Percentiles rank a stretch among this genome's conserved stretches.
Conservation (phyloP, 129 eudicot species). For the Artemisia argyi region DNA sequence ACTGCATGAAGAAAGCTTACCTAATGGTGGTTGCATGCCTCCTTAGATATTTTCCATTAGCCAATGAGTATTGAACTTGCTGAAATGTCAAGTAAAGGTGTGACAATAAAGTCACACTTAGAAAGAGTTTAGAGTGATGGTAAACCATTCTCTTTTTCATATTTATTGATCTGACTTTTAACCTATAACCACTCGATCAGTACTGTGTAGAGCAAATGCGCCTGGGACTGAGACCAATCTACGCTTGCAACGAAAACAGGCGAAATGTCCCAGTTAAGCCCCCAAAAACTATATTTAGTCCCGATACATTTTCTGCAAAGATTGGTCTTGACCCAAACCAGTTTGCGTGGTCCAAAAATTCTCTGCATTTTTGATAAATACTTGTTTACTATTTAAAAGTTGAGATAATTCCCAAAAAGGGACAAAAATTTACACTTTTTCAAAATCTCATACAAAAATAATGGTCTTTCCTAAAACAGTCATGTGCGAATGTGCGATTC, state of each 20-base stretch:
- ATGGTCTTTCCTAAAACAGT: too few relatives aligned
- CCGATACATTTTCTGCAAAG: too few relatives aligned
- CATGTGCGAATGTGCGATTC: too few relatives aligned
- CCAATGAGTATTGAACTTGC: conserved; percentile 27
- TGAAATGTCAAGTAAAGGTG: conserved; percentile 39
- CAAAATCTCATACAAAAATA: too few relatives aligned
- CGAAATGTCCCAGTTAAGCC: neutral
- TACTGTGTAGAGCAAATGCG: conserved; percentile 9
- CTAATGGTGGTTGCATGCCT: conserved; percentile 55
- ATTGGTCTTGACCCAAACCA: too few relatives aligned
- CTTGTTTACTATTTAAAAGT: too few relatives aligned
- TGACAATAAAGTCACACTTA: conserved; percentile 33
- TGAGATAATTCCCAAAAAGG: too few relatives aligned
- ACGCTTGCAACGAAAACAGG: too few relatives aligned
- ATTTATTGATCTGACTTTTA: conserved; percentile 22
- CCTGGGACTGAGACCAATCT: neutral
- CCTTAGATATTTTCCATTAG: conserved; percentile 14
- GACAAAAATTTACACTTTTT: too few relatives aligned
- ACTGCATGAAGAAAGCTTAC: conserved; percentile 46
- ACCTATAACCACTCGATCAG: conserved; percentile 18
- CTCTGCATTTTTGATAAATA: too few relatives aligned
- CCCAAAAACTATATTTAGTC: neutral
- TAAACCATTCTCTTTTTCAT: conserved; percentile 27
- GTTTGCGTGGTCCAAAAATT: too few relatives aligned
- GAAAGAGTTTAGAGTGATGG: conserved; percentile 35